Percentiles rank a stretch among this genome's conserved stretches.
Evolutionary conservation across 2,329 filamentous ascomycete genomes (phyloP).

Genomic region (Alternaria sp.): DNA sequence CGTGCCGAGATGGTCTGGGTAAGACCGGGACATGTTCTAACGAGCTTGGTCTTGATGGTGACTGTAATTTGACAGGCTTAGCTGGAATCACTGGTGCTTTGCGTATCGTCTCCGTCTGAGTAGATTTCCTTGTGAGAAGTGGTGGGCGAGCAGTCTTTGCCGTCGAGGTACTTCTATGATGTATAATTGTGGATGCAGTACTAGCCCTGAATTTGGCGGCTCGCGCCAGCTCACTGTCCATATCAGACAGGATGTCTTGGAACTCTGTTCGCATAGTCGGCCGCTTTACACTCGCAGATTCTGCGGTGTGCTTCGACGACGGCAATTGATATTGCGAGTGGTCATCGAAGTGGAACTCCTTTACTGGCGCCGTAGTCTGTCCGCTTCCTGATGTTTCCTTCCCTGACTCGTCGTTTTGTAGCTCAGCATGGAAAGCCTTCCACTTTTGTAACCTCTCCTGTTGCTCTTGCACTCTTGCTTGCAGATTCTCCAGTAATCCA

Average conservation of each 20-base stretch:
- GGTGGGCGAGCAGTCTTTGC: constrained; percentile 24
- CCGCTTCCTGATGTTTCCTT: not conserved
- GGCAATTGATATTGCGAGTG: constrained; percentile 42
- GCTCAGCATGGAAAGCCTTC: constrained; percentile 68
- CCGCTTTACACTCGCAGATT: constrained; percentile 9
- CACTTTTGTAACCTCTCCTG: constrained; percentile 73
- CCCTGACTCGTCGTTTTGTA: constrained; percentile 22
- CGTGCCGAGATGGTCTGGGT: constrained; percentile 9
- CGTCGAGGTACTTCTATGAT: constrained; percentile 31
- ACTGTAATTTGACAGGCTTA: constrained; percentile 19
- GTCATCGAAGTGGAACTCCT: constrained; percentile 40
- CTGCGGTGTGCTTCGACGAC: constrained; percentile 14
- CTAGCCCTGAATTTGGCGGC: constrained; percentile 27
- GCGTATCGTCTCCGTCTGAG: constrained; percentile 17
- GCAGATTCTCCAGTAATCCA: constrained; percentile 73
- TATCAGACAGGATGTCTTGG: constrained; percentile 35
- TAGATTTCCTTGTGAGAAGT: constrained; percentile 25
- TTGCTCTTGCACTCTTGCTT: constrained; percentile 71
- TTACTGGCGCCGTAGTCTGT: constrained; percentile 9
- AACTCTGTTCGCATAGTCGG: constrained; percentile 26
- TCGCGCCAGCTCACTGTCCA: constrained; percentile 37
- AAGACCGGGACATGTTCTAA: constrained; percentile 23
- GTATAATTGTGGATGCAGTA: constrained; percentile 14
- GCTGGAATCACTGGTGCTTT: constrained; percentile 19
- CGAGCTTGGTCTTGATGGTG: constrained; percentile 22